phyloP scores from a whole-genome alignment of 139 green algal species.

The Bryopsis sp. region DNA sequence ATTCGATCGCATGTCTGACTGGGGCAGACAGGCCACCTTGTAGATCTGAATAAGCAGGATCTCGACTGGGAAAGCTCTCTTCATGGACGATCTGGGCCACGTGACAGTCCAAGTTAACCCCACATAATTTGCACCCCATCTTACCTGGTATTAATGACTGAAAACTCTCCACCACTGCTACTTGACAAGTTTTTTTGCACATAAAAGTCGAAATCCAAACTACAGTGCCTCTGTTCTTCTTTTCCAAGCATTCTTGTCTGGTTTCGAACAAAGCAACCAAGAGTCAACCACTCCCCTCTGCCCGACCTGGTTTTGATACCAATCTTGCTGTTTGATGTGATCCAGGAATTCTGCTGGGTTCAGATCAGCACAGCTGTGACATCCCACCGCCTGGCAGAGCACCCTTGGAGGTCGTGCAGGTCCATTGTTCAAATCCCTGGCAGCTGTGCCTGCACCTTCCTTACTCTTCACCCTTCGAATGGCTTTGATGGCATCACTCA shows the following conservation, averaged over 20 bases:
- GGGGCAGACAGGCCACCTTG: slow-evolving; percentile 23
- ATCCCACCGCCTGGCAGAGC: slow-evolving; percentile 29
- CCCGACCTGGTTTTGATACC: slow-evolving; percentile 50
- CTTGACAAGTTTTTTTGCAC: too few species aligned
- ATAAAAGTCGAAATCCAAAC: too few species aligned
- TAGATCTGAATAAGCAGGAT: slow-evolving; percentile 25
- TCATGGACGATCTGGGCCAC: slow-evolving; percentile 50
- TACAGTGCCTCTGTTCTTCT: too few species aligned
- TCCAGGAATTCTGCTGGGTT: slow-evolving; percentile 33
- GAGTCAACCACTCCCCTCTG: too few species aligned
- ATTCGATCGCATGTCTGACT: slow-evolving; percentile 34
- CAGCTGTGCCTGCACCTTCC: background rate
- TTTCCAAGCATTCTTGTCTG: too few species aligned
- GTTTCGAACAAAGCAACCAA: too few species aligned
- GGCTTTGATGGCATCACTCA: background rate
- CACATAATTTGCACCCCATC: background rate
- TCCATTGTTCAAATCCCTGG: background rate
- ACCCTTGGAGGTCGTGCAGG: slow-evolving; percentile 2
- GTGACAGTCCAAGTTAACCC: background rate
- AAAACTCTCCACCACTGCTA: too few species aligned
- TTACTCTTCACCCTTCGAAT: background rate
- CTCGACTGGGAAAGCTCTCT: slow-evolving; percentile 41
- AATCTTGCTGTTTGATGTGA: slow-evolving; percentile 49
- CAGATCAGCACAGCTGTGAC: slow-evolving; percentile 34
- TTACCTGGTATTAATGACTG: background rate